Percentiles rank a stretch among this genome's conserved stretches.
Evolutionary conservation across 2,329 filamentous ascomycete species (phyloP).

Genomic region (Colletotrichum brevisporum): DNA sequence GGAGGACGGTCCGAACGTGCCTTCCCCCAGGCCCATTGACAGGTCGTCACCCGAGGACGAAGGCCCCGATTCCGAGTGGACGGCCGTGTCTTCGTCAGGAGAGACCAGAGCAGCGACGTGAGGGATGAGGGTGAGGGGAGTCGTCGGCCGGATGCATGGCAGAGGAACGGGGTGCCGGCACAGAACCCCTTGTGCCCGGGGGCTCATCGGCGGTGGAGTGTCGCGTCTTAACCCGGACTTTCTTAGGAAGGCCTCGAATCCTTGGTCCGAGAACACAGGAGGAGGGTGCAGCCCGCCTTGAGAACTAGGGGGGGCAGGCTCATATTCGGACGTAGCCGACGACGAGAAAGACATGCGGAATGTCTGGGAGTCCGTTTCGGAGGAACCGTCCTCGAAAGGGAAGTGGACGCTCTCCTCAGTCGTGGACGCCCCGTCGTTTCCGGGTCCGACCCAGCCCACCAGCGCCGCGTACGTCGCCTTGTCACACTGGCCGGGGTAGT

Average conservation of each 20-base stretch:
- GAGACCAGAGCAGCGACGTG: too few relatives aligned
- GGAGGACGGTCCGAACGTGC: constrained; percentile 1
- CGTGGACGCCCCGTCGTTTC: background rate
- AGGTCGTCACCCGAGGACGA: background rate
- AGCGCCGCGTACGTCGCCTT: constrained; percentile 1
- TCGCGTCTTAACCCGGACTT: too few relatives aligned
- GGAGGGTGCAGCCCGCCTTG: too few relatives aligned
- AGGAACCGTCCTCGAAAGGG: constrained; percentile 7
- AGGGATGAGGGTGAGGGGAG: too few relatives aligned
- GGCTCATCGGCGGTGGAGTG: too few relatives aligned
- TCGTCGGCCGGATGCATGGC: too few relatives aligned
- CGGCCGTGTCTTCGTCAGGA: too few relatives aligned
- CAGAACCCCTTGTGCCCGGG: too few relatives aligned
- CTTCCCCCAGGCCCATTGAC: background rate
- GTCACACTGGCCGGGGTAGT: constrained; percentile 6
- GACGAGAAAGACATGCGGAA: background rate
- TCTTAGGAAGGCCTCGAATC: too few relatives aligned
- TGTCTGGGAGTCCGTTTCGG: background rate
- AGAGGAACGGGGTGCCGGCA: too few relatives aligned
- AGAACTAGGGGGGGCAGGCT: too few relatives aligned
- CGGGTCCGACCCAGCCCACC: background rate
- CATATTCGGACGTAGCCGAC: background rate
- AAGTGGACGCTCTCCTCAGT: constrained; percentile 6
- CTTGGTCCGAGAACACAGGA: too few relatives aligned
- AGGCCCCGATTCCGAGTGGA: background rate